Evolutionary conservation across 2,329 filamentous ascomycete species (phyloP).

Genomic region (Dothistroma septosporum): DNA sequence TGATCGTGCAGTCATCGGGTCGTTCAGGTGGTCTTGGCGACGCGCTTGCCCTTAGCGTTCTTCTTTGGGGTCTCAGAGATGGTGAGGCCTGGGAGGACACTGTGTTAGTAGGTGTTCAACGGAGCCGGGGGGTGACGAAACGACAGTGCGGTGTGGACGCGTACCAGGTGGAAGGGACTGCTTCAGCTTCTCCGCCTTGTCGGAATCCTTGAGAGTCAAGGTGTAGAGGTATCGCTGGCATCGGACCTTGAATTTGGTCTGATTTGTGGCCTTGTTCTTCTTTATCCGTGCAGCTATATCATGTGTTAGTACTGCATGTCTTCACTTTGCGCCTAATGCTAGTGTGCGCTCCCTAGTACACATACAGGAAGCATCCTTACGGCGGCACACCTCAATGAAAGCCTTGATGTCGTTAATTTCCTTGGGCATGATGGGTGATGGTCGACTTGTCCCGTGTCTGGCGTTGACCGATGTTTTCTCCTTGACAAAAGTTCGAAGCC

Average conservation of each 20-base stretch:
- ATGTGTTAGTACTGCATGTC: not conserved
- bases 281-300: slow-evolving; percentile 54
- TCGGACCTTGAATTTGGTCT: slow-evolving; percentile 99
- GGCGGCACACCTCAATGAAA: slow-evolving; percentile 99
- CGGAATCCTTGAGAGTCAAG: slow-evolving; percentile 93
- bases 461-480: slow-evolving; percentile 5
- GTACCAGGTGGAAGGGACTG: slow-evolving; percentile 95
- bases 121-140: not conserved
- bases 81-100: slow-evolving; percentile 47
- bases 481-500: slow-evolving; percentile 1
- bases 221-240: slow-evolving; percentile 92
- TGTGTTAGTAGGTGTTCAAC: not conserved
- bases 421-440: slow-evolving; percentile 78
- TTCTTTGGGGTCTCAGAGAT: slow-evolving; percentile 60
- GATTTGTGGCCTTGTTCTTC: slow-evolving; percentile 83
- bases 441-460: slow-evolving; percentile 11
- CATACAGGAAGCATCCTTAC: slow-evolving; percentile 99
- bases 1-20: not conserved
- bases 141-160: slow-evolving; percentile 10
- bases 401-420: slow-evolving; percentile 98
- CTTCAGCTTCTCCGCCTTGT: slow-evolving; percentile 99
- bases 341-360: slow-evolving; percentile 34
- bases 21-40: slow-evolving; percentile 31
- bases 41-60: slow-evolving; percentile 55
- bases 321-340: not conserved